Percentiles rank a stretch among this genome's conserved stretches.
These are phyloP conservation scores for Bipolaris gigantea DNA, from an alignment of 2,329 filamentous ascomycete species.

Conservation along the genomic window DNA sequence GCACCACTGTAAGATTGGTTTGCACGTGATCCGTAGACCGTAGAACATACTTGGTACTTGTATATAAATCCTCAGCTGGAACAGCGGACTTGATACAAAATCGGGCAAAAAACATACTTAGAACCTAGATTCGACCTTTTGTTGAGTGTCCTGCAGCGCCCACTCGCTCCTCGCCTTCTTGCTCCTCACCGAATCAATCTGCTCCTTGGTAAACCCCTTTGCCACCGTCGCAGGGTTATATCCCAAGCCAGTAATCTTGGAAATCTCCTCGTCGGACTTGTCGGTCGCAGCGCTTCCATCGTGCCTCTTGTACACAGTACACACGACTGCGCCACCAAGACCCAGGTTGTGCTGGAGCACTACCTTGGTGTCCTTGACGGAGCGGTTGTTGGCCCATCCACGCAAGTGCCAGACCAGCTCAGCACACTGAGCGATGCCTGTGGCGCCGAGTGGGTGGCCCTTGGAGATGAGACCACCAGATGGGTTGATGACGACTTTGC, in stretches of 20 bases:
- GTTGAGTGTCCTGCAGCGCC: conserved; percentile 74
- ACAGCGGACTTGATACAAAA: background rate
- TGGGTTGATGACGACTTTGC: conserved; percentile 82
- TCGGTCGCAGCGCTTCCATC: conserved; percentile 69
- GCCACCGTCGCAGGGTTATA: conserved; percentile 93
- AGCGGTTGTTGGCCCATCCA: conserved; percentile 92
- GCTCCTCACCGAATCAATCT: conserved; percentile 69
- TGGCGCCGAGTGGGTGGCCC: conserved; percentile 91
- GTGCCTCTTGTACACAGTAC: conserved; percentile 83
- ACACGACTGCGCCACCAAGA: conserved; percentile 85
- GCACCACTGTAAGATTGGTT: background rate
- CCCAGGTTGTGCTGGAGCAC: conserved; percentile 93
- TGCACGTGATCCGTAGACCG: background rate
- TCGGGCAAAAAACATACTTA: conserved; percentile 32
- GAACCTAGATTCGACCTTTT: conserved; percentile 74
- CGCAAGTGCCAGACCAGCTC: conserved; percentile 94
- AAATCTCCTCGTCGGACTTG: conserved; percentile 66
- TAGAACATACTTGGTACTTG: no score
- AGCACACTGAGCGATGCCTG: conserved; percentile 92
- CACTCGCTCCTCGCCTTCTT: conserved; percentile 69
- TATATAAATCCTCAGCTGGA: background rate
- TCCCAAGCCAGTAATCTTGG: conserved; percentile 68
- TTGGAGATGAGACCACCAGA: conserved; percentile 95
- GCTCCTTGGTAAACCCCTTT: conserved; percentile 79
- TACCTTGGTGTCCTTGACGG: conserved; percentile 66